phyloP scores from a whole-genome alignment of 106 monocot genomes.

The Dioscorea zingiberensis region DNA sequence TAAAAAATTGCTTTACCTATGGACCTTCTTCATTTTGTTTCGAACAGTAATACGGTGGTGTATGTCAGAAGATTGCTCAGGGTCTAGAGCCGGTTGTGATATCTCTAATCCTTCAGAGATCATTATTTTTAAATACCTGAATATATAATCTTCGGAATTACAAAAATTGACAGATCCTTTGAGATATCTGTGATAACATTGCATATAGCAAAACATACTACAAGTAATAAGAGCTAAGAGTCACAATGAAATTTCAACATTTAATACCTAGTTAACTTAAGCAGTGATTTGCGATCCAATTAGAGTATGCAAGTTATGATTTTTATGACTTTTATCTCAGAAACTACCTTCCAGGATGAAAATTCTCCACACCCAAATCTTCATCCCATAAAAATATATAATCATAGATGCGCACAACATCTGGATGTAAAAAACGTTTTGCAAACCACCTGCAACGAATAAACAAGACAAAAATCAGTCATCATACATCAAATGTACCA shows the following conservation, averaged over 20 bases:
- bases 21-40: slow-evolving; percentile 60
- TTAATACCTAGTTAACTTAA: too few relatives aligned
- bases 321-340: background rate
- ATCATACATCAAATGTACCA: background rate
- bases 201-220: too few relatives aligned
- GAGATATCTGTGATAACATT: background rate
- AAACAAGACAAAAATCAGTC: background rate
- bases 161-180: background rate
- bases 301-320: too few relatives aligned
- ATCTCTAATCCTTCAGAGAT: slow-evolving; percentile 83
- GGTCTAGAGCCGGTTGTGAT: slow-evolving; percentile 89
- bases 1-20: slow-evolving; percentile 39
- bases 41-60: slow-evolving; percentile 89
- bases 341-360: slow-evolving; percentile 77
- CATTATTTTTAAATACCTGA: slow-evolving; percentile 76
- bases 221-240: too few relatives aligned
- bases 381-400: slow-evolving; percentile 95
- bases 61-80: slow-evolving; percentile 53
- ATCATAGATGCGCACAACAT: slow-evolving; percentile 70
- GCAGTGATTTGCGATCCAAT: too few relatives aligned
- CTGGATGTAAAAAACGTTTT: slow-evolving; percentile 90
- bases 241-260: too few relatives aligned
- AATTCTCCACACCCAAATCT: slow-evolving; percentile 84
- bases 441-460: slow-evolving; percentile 88
- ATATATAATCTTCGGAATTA: background rate